Evolutionary conservation across 345 rosid species (phyloP).

Genomic region (Camelina laxa): DNA sequence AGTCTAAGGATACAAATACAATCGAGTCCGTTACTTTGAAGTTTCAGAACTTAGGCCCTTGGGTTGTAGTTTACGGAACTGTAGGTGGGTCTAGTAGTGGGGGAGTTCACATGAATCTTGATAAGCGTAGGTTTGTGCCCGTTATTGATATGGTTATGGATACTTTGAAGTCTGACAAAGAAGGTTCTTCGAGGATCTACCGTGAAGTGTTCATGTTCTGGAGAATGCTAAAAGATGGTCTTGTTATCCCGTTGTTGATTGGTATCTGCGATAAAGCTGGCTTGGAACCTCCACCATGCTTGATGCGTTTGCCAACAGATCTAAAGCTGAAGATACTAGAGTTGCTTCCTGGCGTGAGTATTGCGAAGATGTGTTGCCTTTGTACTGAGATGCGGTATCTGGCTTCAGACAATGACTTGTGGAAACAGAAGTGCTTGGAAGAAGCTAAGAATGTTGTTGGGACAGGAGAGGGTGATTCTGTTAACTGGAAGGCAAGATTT

Average conservation of each 20-base stretch:
- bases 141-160: slow-evolving; percentile 44
- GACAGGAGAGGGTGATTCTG: neutral
- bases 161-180: slow-evolving; percentile 31
- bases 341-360: slow-evolving; percentile 57
- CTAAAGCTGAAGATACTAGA: slow-evolving; percentile 70
- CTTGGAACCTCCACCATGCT: slow-evolving; percentile 64
- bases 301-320: slow-evolving; percentile 68
- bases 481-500: slow-evolving; percentile 60
- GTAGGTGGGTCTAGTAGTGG: slow-evolving; percentile 46
- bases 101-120: slow-evolving; percentile 47
- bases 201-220: slow-evolving; percentile 64
- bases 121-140: slow-evolving; percentile 55
- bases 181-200: slow-evolving; percentile 25
- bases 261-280: slow-evolving; percentile 60
- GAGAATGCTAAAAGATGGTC: slow-evolving; percentile 75
- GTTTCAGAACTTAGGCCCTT: slow-evolving; percentile 59
- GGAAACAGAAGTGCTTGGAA: slow-evolving; percentile 62
- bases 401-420: slow-evolving; percentile 59
- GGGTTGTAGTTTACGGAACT: slow-evolving; percentile 63
- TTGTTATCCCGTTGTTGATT: slow-evolving; percentile 67
- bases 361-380: slow-evolving; percentile 58
- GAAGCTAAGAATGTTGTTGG: slow-evolving; percentile 44
- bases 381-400: slow-evolving; percentile 55
- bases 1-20: slow-evolving; percentile 11
- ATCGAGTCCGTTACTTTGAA: slow-evolving; percentile 51